Evolutionary conservation across 441 rosid genomes (phyloP), one percentile per base, ranked within the genome.

Genomic region (Euphorbia schlechtendalii): DNA sequence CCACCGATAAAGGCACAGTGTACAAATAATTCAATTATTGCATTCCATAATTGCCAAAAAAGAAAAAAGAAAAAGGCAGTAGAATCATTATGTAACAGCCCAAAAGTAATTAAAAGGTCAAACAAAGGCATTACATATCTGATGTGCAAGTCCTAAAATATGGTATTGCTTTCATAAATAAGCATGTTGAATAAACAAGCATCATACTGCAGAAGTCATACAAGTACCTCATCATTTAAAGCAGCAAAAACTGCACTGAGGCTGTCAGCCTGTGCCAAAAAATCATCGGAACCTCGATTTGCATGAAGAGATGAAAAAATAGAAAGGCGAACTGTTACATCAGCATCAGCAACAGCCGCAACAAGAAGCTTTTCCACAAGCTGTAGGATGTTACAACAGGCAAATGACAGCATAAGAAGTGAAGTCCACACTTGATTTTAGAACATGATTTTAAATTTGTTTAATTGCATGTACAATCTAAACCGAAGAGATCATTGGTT

Each of bases 331-430:
- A 96, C 99, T 34, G 84, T 79, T 51, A 96, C 97, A 76, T 92
- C 98, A 80, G 97, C 96, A 81, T 96, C 99, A 13, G 96, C 97
- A 71, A 96, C 90, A 52, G 98, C 97, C 34, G 92, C 87, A 67
- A 89, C 86, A 65, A 96, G 97, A 82, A 96, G 98, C 87, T 92
- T 96, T 74, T 92, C 98, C 80, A 92, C 96, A 62, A 96, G 92
- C 99, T 92, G 96, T 80, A 78, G 66, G 71, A 74, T 67, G 38
- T 59, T 72, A 68, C 55, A 64, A 24, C 67, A 72, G 66, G 77
- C 61, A 25, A 28, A 65, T 43, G 34, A 21, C 49, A 14, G 12
- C 18, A 11, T 4, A 40, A 54, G 61, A 55, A 43, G 12, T 15
- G n/a, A n/a, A n/a, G n/a, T n/a, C n/a, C n/a, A n/a, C n/a, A n/a